Evolutionary conservation across 257 asterid species (phyloP).

Genomic region (Leonotis leonurus): DNA sequence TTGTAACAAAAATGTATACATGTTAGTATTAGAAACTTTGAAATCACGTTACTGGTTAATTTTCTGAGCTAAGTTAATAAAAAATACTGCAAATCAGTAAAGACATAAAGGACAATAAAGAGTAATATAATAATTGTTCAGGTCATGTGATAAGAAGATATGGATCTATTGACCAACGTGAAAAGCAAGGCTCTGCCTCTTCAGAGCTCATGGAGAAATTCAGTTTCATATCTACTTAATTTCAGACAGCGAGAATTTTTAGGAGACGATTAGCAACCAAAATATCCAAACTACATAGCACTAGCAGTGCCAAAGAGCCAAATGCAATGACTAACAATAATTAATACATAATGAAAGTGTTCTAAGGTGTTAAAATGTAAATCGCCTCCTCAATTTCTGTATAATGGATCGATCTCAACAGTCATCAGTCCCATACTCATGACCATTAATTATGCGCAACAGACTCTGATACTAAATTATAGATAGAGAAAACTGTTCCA

Average conservation of each 20-base stretch:
- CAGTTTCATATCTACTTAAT: not conserved
- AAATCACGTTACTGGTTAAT: not conserved
- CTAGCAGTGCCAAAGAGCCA: not conserved
- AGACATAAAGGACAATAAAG: not conserved
- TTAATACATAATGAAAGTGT: no score
- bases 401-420: no score
- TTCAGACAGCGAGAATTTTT: not conserved
- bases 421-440: no score
- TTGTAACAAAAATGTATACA: not conserved
- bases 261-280: not conserved
- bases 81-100: not conserved
- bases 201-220: not conserved
- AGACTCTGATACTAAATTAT: not conserved
- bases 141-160: not conserved
- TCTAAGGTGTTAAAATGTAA: no score
- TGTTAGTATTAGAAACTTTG: not conserved
- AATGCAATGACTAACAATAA: not conserved
- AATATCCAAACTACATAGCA: not conserved
- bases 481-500: not conserved
- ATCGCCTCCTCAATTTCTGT: no score
- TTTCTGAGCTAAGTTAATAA: not conserved
- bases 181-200: slow-evolving; percentile 1
- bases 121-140: not conserved
- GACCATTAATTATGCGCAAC: not conserved
- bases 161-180: not conserved